Evolutionary conservation across 2,329 filamentous ascomycete genomes (phyloP).

Genomic region (Fusarium sp.): DNA sequence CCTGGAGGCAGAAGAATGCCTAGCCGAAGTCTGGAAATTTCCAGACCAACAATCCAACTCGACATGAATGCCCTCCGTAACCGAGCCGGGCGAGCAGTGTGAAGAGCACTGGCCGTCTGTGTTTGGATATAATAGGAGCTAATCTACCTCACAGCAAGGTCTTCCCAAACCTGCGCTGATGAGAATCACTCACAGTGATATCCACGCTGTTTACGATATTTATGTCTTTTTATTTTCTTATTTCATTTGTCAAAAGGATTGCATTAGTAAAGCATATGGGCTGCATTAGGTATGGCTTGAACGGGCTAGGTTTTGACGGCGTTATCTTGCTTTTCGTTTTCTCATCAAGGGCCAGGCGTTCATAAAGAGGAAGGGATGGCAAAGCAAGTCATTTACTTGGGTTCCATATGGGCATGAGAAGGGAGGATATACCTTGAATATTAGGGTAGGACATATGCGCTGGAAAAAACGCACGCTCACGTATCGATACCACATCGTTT

Average conservation of each 20-base stretch:
- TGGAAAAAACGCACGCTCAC: constrained; percentile 39
- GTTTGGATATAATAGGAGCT: constrained; percentile 36
- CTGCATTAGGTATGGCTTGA: constrained; percentile 37
- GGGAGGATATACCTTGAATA: constrained; percentile 40
- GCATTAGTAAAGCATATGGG: constrained; percentile 36
- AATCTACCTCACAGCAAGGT: not conserved
- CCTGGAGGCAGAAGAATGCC: constrained; percentile 67
- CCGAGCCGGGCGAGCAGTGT: constrained; percentile 46
- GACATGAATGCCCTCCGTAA: constrained; percentile 45
- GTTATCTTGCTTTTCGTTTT: constrained; percentile 36
- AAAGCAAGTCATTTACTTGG: constrained; percentile 30
- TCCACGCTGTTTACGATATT: constrained; percentile 35
- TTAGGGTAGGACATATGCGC: constrained; percentile 40
- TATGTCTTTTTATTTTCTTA: constrained; percentile 27
- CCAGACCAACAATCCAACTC: constrained; percentile 54
- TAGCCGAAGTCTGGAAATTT: constrained; percentile 69
- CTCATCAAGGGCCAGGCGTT: constrained; percentile 39
- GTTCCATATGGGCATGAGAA: constrained; percentile 15
- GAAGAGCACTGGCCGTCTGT: constrained; percentile 43
- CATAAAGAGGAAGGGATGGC: constrained; percentile 38
- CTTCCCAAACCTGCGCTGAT: not conserved
- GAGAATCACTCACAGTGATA: constrained; percentile 18
- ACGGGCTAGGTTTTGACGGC: constrained; percentile 38
- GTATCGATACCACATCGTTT: constrained; percentile 49
- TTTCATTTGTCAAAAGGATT: constrained; percentile 40